These are phyloP conservation scores for Primulina tabacum DNA, from an alignment of 257 asterid species.

Conservation along the genomic window DNA sequence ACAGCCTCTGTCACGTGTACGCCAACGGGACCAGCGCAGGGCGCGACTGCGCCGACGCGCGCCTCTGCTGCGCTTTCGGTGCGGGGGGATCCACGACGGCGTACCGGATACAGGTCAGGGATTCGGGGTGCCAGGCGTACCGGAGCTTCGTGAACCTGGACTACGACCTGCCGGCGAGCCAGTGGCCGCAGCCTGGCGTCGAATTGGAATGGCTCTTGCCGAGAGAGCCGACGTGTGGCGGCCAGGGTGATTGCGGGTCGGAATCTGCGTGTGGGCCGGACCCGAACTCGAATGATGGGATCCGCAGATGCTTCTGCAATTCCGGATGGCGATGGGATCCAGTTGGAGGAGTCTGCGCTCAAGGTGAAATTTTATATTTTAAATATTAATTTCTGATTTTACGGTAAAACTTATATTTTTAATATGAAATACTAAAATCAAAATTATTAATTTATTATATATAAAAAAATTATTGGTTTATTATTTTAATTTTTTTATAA, in stretches of 20 bases:
- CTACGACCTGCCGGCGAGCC: slow-evolving; percentile 38
- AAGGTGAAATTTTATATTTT: slow-evolving; percentile 23
- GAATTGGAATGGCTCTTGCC: slow-evolving; percentile 84
- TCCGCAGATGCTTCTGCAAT: slow-evolving; percentile 64
- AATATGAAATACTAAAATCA: too few species aligned
- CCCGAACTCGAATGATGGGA: slow-evolving; percentile 32
- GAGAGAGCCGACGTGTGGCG: slow-evolving; percentile 50
- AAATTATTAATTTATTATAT: too few species aligned
- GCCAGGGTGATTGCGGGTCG: slow-evolving; percentile 62
- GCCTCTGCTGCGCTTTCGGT: slow-evolving; percentile 58
- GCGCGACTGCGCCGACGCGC: slow-evolving; percentile 27
- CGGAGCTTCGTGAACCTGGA: slow-evolving; percentile 75
- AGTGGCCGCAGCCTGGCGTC: slow-evolving; percentile 76
- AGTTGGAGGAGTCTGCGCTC: slow-evolving; percentile 49
- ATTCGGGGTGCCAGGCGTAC: slow-evolving; percentile 71
- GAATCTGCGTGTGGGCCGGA: slow-evolving; percentile 60
- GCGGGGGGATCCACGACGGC: slow-evolving; percentile 85
- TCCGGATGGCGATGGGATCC: slow-evolving; percentile 73
- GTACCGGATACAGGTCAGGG: slow-evolving; percentile 44
- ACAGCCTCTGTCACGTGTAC: slow-evolving; percentile 73
- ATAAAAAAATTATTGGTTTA: too few species aligned
- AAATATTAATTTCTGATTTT: too few species aligned
- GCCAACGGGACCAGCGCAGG: slow-evolving; percentile 33
- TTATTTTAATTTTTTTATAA: too few species aligned
- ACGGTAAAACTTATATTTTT: too few species aligned